These are phyloP conservation scores for Neostapfia colusana DNA, from an alignment of 176 grass and related monocot genomes.

Conservation along the genomic window DNA sequence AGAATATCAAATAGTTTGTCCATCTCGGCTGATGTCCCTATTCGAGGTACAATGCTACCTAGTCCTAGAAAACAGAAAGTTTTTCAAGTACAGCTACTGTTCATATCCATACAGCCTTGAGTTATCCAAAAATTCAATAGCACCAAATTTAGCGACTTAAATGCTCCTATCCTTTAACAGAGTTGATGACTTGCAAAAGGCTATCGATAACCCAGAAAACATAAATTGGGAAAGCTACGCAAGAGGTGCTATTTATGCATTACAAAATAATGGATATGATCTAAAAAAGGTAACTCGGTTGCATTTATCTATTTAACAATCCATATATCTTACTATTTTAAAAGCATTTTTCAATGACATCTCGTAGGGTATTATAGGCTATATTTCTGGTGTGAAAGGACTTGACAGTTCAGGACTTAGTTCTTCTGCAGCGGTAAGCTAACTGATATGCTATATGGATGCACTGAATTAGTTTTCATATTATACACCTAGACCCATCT, in stretches of 20 bases:
- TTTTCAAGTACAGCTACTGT: neutral
- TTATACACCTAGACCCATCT: neutral
- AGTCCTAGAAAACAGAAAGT: slow-evolving; percentile 5
- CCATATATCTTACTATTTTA: slow-evolving; percentile 8
- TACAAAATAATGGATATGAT: slow-evolving; percentile 81
- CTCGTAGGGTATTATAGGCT: slow-evolving; percentile 75
- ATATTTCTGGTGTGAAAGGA: slow-evolving; percentile 83
- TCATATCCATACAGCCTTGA: slow-evolving; percentile 7
- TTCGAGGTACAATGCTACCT: neutral
- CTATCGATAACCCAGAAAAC: slow-evolving; percentile 57
- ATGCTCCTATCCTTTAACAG: slow-evolving; percentile 43
- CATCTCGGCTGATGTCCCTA: slow-evolving; percentile 5
- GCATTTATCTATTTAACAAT: slow-evolving; percentile 25
- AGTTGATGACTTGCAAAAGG: slow-evolving; percentile 68
- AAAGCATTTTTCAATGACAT: slow-evolving; percentile 21
- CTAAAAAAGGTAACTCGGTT: slow-evolving; percentile 61
- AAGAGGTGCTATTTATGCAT: slow-evolving; percentile 87
- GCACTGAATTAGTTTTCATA: neutral
- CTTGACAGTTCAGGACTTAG: slow-evolving; percentile 96
- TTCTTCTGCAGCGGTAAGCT: slow-evolving; percentile 92
- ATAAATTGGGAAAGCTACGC: slow-evolving; percentile 84
- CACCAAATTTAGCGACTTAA: slow-evolving; percentile 6
- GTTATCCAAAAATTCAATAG: slow-evolving; percentile 6
- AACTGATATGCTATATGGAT: slow-evolving; percentile 15
- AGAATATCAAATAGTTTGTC: neutral